phyloP scores from a whole-genome alignment of 2,329 filamentous ascomycete genomes.

The Raffaelea ambrosiae region DNA sequence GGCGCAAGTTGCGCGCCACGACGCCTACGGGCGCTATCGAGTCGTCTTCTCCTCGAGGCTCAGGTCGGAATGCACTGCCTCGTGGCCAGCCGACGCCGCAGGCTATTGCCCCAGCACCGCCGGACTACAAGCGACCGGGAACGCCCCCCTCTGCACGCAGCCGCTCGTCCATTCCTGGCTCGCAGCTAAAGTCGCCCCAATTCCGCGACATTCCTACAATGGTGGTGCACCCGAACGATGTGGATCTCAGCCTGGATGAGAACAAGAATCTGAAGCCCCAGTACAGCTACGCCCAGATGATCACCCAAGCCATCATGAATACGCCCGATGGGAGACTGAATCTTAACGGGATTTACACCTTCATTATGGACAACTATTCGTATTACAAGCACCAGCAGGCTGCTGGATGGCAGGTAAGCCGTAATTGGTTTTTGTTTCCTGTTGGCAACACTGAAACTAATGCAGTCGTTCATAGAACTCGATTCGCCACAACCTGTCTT shows the following conservation, averaged over 20 bases:
- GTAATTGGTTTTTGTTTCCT: too few species aligned
- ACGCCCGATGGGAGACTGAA: slow-evolving; percentile 83
- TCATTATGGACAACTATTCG: slow-evolving; percentile 83
- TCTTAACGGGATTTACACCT: slow-evolving; percentile 85
- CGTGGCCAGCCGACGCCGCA: slow-evolving; percentile 30
- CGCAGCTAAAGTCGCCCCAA: slow-evolving; percentile 29
- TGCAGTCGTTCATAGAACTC: too few species aligned
- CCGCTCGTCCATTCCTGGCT: slow-evolving; percentile 18
- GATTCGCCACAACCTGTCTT: slow-evolving; percentile 89
- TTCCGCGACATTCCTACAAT: slow-evolving; percentile 29
- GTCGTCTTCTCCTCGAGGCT: slow-evolving; percentile 12
- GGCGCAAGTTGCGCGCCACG: slow-evolving; percentile 10
- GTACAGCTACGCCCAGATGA: slow-evolving; percentile 94
- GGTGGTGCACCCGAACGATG: slow-evolving; percentile 43
- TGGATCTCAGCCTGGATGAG: slow-evolving; percentile 73
- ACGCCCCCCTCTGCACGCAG: slow-evolving; percentile 45
- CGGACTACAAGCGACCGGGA: slow-evolving; percentile 50
- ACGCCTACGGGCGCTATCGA: slow-evolving; percentile 15
- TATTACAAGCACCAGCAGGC: slow-evolving; percentile 76
- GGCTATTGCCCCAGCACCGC: slow-evolving; percentile 50
- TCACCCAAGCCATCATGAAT: slow-evolving; percentile 89
- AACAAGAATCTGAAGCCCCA: slow-evolving; percentile 91
- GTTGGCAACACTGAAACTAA: too few species aligned
- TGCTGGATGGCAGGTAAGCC: slow-evolving; percentile 80
- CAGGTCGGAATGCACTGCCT: slow-evolving; percentile 17